phyloP scores from a whole-genome alignment of 306 rosid species.

The Malus asiatica region DNA sequence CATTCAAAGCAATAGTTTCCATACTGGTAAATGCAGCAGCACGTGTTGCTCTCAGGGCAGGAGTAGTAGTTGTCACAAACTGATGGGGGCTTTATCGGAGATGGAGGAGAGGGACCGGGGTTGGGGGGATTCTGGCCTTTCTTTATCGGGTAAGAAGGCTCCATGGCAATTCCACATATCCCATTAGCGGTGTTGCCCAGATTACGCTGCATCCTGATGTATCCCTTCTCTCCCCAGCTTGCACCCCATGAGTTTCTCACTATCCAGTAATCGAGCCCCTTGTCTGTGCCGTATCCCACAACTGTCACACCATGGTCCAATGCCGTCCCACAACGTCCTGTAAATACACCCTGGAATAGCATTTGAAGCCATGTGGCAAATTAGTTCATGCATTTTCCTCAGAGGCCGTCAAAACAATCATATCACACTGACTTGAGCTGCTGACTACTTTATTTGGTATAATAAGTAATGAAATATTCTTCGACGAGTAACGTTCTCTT shows the following conservation, averaged over 20 bases:
- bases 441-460: no score
- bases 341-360: constrained; percentile 56
- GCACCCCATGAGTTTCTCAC: constrained; percentile 79
- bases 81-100: constrained; percentile 71
- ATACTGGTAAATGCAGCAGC: constrained; percentile 65
- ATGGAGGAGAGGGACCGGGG: constrained; percentile 91
- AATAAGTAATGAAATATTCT: no score
- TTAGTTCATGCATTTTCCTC: background rate
- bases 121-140: constrained; percentile 64
- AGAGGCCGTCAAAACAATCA: no score
- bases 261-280: constrained; percentile 77
- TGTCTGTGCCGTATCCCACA: constrained; percentile 74
- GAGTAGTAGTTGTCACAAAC: constrained; percentile 64
- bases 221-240: constrained; percentile 78
- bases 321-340: constrained; percentile 61
- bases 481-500: background rate
- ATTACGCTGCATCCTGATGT: constrained; percentile 77
- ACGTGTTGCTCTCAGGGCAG: constrained; percentile 54
- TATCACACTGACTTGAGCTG: no score
- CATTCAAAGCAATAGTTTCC: constrained; percentile 52
- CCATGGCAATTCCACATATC: constrained; percentile 71
- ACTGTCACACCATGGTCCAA: constrained; percentile 77
- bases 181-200: constrained; percentile 21
- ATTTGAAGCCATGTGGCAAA: background rate
- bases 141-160: constrained; percentile 73